Conservation (phyloP, 331 rosid genomes). For the Quercus phellos region DNA sequence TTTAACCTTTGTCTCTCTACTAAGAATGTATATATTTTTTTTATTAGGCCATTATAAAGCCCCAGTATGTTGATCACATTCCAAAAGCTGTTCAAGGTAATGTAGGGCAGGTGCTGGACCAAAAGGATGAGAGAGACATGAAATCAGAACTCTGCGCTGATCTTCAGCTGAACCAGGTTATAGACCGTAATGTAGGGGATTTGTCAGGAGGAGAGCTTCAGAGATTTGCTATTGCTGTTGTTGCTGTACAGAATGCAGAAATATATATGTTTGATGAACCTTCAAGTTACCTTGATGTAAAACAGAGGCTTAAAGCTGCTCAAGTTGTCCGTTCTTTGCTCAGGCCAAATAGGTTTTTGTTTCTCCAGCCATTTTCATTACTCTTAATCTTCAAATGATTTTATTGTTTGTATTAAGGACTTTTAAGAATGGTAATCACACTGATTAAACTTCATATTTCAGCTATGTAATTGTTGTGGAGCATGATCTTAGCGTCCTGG, state of each 20-base stretch:
- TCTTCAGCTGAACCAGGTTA: conserved; percentile 87
- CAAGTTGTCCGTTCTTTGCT: conserved; percentile 86
- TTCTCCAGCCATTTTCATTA: not conserved
- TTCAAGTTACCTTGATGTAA: conserved; percentile 90
- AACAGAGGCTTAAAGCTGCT: conserved; percentile 90
- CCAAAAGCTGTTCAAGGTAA: conserved; percentile 99
- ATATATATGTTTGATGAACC: conserved; percentile 96
- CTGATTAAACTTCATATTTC: conserved; percentile 30
- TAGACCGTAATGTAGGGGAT: conserved; percentile 86
- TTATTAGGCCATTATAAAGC: conserved; percentile 87
- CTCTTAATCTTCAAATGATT: not conserved
- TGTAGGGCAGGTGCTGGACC: conserved; percentile 89
- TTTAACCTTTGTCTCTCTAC: not conserved
- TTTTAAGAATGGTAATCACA: conserved; percentile 17
- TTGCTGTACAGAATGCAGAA: conserved; percentile 90
- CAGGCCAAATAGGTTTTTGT: conserved; percentile 73
- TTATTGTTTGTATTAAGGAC: not conserved
- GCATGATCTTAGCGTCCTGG: conserved; percentile 97
- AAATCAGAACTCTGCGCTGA: conserved; percentile 69
- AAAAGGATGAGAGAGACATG: conserved; percentile 78
- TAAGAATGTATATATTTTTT: not conserved
- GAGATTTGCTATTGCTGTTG: conserved; percentile 91
- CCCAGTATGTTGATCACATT: conserved; percentile 96
- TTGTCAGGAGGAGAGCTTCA: conserved; percentile 97
- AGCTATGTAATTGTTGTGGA: conserved; percentile 98